Base-by-base conservation (phyloP, 1,139 yeast genomes). In the Groenewaldozyma sp. region DNA sequence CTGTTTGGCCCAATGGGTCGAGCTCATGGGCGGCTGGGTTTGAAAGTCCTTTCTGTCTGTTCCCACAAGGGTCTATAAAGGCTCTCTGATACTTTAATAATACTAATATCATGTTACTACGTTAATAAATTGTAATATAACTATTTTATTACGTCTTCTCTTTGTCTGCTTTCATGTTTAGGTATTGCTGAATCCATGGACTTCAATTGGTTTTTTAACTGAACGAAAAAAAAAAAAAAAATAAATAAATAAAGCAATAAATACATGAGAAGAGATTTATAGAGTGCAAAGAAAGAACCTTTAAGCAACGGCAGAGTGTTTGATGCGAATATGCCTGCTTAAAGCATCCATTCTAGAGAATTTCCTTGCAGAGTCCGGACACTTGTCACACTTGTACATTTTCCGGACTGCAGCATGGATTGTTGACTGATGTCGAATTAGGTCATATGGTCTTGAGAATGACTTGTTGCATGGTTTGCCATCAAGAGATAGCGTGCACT, bases 281-380 rank as follows among this genome's bases (percentile, higher is more conserved):
- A 16, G 16, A 39, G 17, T 7, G 24, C 14, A 13, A 32, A 7
- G 10, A 3, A 3, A 4, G 24, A 3, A n/a, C 24, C 3, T 10
- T 18, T 13, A 11, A 17, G n/a, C 13, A 14, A 34, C n/a, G n/a
- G n/a, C n/a, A 9, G 54, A 37, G 62, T 88, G 97, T 64, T 91
- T 88, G 24, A 86, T 91, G 46, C 95, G 71, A 37, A 86, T 79
- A 60, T 91, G 98, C 56, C 96, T 77, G 17, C 95, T 87, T 49
- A 91, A 71, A 2, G 98, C 96, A 62, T 91, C 98, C 60, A 87
- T 83, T 49, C 98, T 75, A 38, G 95, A 82, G 58, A 91, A 91
- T 2, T 94, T 86, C 63, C 91, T 83, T 50, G 79, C 71, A 17
- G 77, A 76, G 47, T 76, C 76, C 31, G 72, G 68, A 64, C 98